These are phyloP conservation scores for Pseudogymnoascus sp. DNA, from an alignment of 2,329 filamentous ascomycete species.

Conservation along the genomic window DNA sequence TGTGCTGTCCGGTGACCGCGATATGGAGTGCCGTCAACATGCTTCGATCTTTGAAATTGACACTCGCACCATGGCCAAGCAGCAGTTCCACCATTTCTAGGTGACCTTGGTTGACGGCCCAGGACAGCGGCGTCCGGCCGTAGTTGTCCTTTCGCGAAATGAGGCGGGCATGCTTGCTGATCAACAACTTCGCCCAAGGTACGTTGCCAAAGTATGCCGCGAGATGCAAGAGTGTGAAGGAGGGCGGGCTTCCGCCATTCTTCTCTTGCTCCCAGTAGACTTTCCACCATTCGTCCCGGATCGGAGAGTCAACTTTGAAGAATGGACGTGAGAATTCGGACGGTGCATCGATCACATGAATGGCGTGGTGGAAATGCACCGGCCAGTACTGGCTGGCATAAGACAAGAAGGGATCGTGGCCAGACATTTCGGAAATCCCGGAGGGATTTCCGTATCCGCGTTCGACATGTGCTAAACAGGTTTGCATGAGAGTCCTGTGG, in stretches of 20 bases:
- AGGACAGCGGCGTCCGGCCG: slow-evolving; percentile 11
- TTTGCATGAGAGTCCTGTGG: slow-evolving; percentile 21
- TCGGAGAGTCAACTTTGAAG: slow-evolving; percentile 20
- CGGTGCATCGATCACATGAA: slow-evolving; percentile 16
- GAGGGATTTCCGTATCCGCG: slow-evolving; percentile 12
- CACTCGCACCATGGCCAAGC: slow-evolving; percentile 11
- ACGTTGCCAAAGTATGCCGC: slow-evolving; percentile 24
- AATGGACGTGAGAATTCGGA: slow-evolving; percentile 23
- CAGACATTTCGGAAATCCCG: slow-evolving; percentile 15
- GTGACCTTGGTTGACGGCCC: slow-evolving; percentile 11
- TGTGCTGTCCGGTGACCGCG: slow-evolving; percentile 18
- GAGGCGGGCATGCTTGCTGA: slow-evolving; percentile 19
- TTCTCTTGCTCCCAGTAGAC: slow-evolving; percentile 24
- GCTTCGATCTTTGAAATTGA: slow-evolving; percentile 15
- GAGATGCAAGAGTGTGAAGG: slow-evolving; percentile 25
- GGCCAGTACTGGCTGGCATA: slow-evolving; percentile 24
- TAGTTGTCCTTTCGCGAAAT: slow-evolving; percentile 17
- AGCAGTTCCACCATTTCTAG: slow-evolving; percentile 16
- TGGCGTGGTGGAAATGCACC: slow-evolving; percentile 21
- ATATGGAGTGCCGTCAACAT: slow-evolving; percentile 22
- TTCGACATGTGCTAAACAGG: slow-evolving; percentile 21
- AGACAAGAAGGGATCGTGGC: slow-evolving; percentile 16
- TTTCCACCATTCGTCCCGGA: slow-evolving; percentile 24
- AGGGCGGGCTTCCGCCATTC: slow-evolving; percentile 22
- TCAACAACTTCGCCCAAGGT: slow-evolving; percentile 22